Evolutionary conservation across 495 filamentous ascomycete genomes (phyloP), one percentile per base, ranked within the genome.

Genomic region (Hypoxylon intermedium): DNA sequence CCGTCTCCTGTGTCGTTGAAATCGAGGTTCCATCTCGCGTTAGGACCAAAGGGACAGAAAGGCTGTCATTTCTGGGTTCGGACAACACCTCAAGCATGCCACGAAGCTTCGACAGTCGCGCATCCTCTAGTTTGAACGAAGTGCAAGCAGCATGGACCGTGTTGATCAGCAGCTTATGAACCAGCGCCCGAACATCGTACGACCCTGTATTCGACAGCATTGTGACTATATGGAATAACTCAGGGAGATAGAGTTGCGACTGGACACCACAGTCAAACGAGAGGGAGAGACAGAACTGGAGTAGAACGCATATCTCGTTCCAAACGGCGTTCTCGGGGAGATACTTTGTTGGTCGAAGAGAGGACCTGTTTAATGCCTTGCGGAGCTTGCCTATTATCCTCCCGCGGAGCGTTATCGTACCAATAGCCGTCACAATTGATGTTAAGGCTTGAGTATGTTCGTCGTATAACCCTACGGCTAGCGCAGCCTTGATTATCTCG

Each of bases 201-300:
- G 77, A 68, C 30, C 85, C 85, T 16, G 81, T 84, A 59, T 86
- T 87, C 21, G 84, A 82, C 9, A 86, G 77, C 82, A 88, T 86
- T 1, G 85, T 87, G 52, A 87, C 83, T 43, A 86, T 73, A 72
- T 88, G 85, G 69, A 87, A 87, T 44, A 87, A 76, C 67, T 88
- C 85, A 4, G 85, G 84, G 9, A 88, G 72, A 49, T 82, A 87
- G 30, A 86, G 73, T 67, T 87, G 84, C 9, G 85, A 79, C 59
- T 87, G 85, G 18, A 84, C 79, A 16, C 82, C 77, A 61, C 81
- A 84, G 70, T 87, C 83, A 54, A 88, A 88, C 23, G 85, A 87
- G 37, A 85, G 75, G 11, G 83, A 83, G 18, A 87, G 75, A 50
- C 81, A 86, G 49, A 87, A 83, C 33, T 84, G 82, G 41, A 88